Base-by-base conservation (phyloP, 1,284 basidiomycete species). In the Melampsora occidentalis region DNA sequence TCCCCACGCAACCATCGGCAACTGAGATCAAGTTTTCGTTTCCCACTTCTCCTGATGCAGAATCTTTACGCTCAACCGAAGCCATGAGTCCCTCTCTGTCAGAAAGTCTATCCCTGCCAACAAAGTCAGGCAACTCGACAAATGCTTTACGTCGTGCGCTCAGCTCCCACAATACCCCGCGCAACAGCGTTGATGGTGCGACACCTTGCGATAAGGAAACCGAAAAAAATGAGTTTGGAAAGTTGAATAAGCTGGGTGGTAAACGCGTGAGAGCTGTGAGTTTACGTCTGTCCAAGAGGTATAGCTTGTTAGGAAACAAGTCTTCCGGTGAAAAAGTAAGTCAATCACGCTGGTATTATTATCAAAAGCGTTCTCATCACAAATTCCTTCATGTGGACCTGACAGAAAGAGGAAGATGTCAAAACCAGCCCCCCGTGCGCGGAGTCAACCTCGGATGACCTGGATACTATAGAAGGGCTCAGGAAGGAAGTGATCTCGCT, bases 191-290 rank as follows among this genome's bases (percentile, higher is more conserved):
- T 16, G 66, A 76, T 67, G 65, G 51, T 7, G 31, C 33, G 20
- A 25, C 57, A n/a, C 49, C 49, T 9, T 33, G 28, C 5, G 48
- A 39, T n/a, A 57, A 73, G 16, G 25, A 67, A 33, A 35, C 48
- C 14, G 72, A 76, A 20, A 59, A 67, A 25, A 64, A 67, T 49
- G 72, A 76, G 14, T 76, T 76, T 35, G 72, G 72, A 7, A 67
- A 68, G 57, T 33, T 73, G 10, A 61, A 59, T 10, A 73, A 66
- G 33, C 39, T 66, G 42, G 71, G 63, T n/a, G 64, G 65, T 49
- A 76, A 68, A 39, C 72, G 72, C 14, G 72, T 76, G 2, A 67
- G 72, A 49, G 72, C 72, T 31, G 72, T 76, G 12, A 76, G 72
- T 48, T 61, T 76, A 20, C 22, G 65, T 63, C 35, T 76, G 22